Evolutionary conservation across 305 asterid genomes (phyloP), one percentile per base, ranked within the genome.

Genomic region (Fraxinus platypoda): DNA sequence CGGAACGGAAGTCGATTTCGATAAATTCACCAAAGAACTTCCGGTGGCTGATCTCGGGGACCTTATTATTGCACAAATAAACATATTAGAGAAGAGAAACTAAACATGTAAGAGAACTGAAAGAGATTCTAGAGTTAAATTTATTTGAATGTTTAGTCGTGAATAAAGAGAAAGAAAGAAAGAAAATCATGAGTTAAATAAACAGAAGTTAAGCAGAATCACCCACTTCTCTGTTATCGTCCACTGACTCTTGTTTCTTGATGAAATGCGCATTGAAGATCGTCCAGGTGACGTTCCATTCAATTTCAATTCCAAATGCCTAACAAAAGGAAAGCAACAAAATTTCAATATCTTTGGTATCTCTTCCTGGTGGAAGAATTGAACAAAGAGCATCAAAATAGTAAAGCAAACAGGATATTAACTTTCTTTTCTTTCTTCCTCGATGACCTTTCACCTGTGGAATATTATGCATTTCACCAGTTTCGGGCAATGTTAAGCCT

Each of bases 391-490:
- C 75, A 70, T n/a, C 68, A 83, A 66, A 64, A 74, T 21, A 82
- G 74, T 46, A 81, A 84, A 82, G 74, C 34, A 57, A 84, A 77
- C 35, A 81, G 74, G 82, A 85, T 85, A 88, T 97, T 15, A 46
- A 96, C 99, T 91, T 91, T 83, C 91, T 91, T 88, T 93, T 92
- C 86, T 86, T 94, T 87, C 89, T 87, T 77, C 92, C 92, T 38
- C 83, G 87, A 49, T 87, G 86, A 68, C 95, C 86, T 83, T 84
- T 87, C 83, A 64, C 83, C 75, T 59, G 81, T 19, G 86, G 87
- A 43, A 81, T 80, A 80, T 66, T 38, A 74, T 80, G 85, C 66
- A 81, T 83, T 74, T 85, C 90, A 77, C 79, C 90, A 83, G 84
- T 87, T 78, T 85, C 90, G 43, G 88, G 79, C 81, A 85, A 73